Base-by-base conservation (phyloP, 345 rosid species). In the Hevea brasiliensis region DNA sequence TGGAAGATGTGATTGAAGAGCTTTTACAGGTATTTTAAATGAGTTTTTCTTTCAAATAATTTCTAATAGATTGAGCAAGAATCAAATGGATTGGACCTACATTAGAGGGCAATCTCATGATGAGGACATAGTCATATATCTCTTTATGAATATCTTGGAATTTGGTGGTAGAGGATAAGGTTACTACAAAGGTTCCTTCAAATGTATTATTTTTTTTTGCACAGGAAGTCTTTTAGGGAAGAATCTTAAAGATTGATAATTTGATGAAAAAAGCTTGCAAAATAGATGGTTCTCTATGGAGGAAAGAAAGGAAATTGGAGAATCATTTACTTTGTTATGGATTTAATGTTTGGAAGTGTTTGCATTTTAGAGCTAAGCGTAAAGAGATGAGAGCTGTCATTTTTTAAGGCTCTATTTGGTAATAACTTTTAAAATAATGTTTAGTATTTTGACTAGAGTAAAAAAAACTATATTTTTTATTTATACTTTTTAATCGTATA, bases 1-100 rank as follows among this genome's bases (percentile, higher is more conserved):
- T 82, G 77, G 20, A 24, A 51, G 35, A 8, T 41, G 51, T 53
- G 32, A 35, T 10, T 26, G 10, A 18, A 81, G 98, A 95, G 80
- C 94, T 35, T 8, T 8, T 64, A 54, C 56, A 24, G 23, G 1
- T 60, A 26, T 10, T n/a, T n/a, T 54, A 58, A 32, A 67, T 29
- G 23, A 27, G 23, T 40, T 7, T 29, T 14, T 7, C 17, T 20
- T 17, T 17, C 18, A 12, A 17, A 15, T 21, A 4, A 42, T 32
- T 24, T 54, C 1, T 24, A 12, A 14, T 40, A 48, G 37, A 20
- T 26, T 55, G 15, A 51, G 2, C 13, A 24, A 17, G 12, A 7
- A 55, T 8, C 0, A n/a, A 23, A 11, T n/a, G 60, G 29, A 2
- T n/a, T n/a, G n/a, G 23, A 12, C 29, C 9, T 55, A 3, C 26